Conservation (phyloP, 768 basidiomycete species). For the Termitomyces sp. region DNA sequence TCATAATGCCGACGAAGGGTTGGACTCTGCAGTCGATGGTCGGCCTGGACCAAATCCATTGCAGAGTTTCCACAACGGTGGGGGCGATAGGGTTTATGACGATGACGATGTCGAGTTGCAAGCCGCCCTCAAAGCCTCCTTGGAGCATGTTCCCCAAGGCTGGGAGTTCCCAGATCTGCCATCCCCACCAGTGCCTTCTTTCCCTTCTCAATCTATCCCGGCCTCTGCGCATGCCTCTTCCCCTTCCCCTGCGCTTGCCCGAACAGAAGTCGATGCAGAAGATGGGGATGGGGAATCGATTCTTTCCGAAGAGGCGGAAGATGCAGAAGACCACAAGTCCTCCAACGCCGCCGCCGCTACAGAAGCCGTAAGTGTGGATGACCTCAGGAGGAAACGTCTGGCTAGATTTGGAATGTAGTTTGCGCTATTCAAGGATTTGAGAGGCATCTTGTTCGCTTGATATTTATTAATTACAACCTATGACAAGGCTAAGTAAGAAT, state of each 20-base stretch:
- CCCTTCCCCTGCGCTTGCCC: background rate
- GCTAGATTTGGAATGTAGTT: conserved; percentile 58
- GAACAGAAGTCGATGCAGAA: conserved; percentile 18
- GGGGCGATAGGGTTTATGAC: conserved; percentile 56
- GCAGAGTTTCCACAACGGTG: conserved; percentile 2
- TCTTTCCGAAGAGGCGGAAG: conserved; percentile 30
- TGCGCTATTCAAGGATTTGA: background rate
- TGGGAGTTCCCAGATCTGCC: conserved; percentile 35
- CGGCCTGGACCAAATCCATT: background rate
- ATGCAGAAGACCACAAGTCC: conserved; percentile 6
- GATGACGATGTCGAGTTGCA: conserved; percentile 88
- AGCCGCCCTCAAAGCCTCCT: conserved; percentile 81
- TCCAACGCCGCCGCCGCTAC: conserved; percentile 19
- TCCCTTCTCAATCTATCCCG: conserved; percentile 4
- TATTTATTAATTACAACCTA: background rate
- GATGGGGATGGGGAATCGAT: conserved; percentile 37
- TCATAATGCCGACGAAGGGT: conserved; percentile 14
- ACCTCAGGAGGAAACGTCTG: conserved; percentile 60
- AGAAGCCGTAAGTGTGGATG: conserved; percentile 53
- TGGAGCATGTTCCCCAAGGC: conserved; percentile 59
- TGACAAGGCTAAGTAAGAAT: background rate
- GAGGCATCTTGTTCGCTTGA: background rate
- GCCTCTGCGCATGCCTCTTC: background rate
- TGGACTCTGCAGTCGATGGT: conserved; percentile 15
- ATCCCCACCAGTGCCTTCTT: conserved; percentile 7